phyloP scores from a whole-genome alignment of 495 filamentous ascomycete species.

The Cercophora sp. region DNA sequence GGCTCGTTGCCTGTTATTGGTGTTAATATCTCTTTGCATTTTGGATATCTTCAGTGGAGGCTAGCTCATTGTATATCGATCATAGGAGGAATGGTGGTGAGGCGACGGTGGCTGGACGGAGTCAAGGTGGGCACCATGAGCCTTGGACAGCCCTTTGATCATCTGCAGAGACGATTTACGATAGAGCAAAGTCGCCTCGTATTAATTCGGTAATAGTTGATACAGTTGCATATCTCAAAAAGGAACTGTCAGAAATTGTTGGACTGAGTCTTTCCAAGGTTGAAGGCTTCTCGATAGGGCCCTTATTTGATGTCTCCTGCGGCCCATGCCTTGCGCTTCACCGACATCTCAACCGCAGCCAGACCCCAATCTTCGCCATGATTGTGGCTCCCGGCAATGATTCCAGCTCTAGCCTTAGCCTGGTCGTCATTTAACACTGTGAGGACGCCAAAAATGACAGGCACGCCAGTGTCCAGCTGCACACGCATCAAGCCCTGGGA shows the following conservation, averaged over 20 bases:
- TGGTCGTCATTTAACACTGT: slow-evolving; percentile 88
- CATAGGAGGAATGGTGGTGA: too few species aligned
- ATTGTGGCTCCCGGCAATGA: slow-evolving; percentile 64
- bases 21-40: too few species aligned
- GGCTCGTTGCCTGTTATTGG: too few species aligned
- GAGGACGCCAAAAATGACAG: slow-evolving; percentile 88
- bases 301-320: slow-evolving; percentile 54
- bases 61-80: neutral
- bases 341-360: slow-evolving; percentile 68
- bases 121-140: neutral
- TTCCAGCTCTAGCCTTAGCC: slow-evolving; percentile 77
- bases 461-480: slow-evolving; percentile 79
- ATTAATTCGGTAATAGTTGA: slow-evolving; percentile 36
- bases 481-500: slow-evolving; percentile 91
- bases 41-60: too few species aligned
- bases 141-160: neutral
- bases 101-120: neutral
- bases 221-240: too few species aligned
- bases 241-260: too few species aligned
- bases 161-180: slow-evolving; percentile 24
- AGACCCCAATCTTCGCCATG: slow-evolving; percentile 88
- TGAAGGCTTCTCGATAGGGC: neutral
- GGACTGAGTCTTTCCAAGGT: too few species aligned
- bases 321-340: slow-evolving; percentile 65
- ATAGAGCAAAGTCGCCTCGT: slow-evolving; percentile 34